These are phyloP conservation scores for Boletus coccyginus DNA, from an alignment of 768 basidiomycete species.

Conservation along the genomic window DNA sequence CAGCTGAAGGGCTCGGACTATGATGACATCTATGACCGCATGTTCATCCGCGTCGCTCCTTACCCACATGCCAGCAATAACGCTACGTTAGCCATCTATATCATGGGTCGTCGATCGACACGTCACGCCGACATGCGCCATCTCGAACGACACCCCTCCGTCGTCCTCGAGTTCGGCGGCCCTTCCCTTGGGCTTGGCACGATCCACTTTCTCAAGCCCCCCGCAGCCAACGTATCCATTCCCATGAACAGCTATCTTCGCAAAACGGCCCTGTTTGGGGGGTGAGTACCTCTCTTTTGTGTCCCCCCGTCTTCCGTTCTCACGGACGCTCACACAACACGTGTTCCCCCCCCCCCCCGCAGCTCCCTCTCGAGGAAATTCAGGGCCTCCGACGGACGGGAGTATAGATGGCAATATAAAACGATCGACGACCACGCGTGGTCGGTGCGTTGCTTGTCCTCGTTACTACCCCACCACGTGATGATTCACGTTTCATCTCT, in stretches of 20 bases:
- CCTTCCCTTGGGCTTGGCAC: slow-evolving; percentile 57
- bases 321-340: background rate
- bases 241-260: slow-evolving; percentile 65
- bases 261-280: slow-evolving; percentile 62
- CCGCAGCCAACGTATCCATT: slow-evolving; percentile 38
- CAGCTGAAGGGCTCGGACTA: slow-evolving; percentile 56
- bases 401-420: slow-evolving; percentile 67
- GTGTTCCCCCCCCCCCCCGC: background rate
- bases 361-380: slow-evolving; percentile 73
- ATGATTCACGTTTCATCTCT: background rate
- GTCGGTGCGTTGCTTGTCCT: slow-evolving; percentile 52
- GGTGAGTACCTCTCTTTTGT: slow-evolving; percentile 42
- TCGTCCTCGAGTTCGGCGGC: slow-evolving; percentile 56
- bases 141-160: slow-evolving; percentile 49
- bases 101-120: slow-evolving; percentile 63
- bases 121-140: slow-evolving; percentile 55
- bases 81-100: slow-evolving; percentile 54
- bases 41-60: slow-evolving; percentile 62
- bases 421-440: slow-evolving; percentile 63
- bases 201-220: slow-evolving; percentile 48
- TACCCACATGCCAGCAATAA: slow-evolving; percentile 37
- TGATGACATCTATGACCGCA: slow-evolving; percentile 75
- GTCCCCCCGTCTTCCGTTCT: background rate
- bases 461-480: background rate
- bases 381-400: slow-evolving; percentile 61